Base-by-base conservation (phyloP, 257 asterid species). In the Rauvolfia tetraphylla region DNA sequence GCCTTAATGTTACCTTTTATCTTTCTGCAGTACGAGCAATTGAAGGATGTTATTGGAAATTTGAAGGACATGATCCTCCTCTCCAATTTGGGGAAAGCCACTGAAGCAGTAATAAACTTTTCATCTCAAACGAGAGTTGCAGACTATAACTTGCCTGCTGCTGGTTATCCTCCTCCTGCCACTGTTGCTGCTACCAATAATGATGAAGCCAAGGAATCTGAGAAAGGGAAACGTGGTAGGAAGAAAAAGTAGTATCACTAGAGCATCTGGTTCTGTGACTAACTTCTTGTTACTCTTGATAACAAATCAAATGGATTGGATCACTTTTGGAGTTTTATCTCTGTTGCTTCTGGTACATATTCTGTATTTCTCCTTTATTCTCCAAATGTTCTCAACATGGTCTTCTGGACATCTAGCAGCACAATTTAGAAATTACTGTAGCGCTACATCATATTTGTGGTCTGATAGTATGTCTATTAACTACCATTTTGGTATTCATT, bases 11-110 rank as follows among this genome's bases (percentile, higher is more conserved):
- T 59, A 33, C 23, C 7, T 56, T 41, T 74, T 33, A 56, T 48
- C 27, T 42, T 42, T 33, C 12, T 59, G 70, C 74, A 88, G 92
- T 86, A 84, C 72, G 90, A 86, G 75, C 77, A 70, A 76, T 71
- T 86, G 85, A 83, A 67, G 62, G 75, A 69, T 27, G 38, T 75
- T 12, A 1, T 81, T 78, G 80, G n/a, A 46, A 46, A 71, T 14
- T 17, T 76, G 25, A 78, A 75, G 85, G 84, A 79, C 23, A 77
- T 75, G 77, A 31, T 78, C 20, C 71, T 75, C 27, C 31, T 84
- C 77, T 46, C 87, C 22, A 38, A 27, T 62, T 31, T 76, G 49
- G 79, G 71, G 27, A 76, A 76, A 48, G 75, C 56, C 38, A 54
- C 72, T 1, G 84, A 75, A 15, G 77, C 63, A 51, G 25, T 71